Base-by-base conservation (phyloP, 176 grass and related monocot species). In the Hordeum vulgare region DNA sequence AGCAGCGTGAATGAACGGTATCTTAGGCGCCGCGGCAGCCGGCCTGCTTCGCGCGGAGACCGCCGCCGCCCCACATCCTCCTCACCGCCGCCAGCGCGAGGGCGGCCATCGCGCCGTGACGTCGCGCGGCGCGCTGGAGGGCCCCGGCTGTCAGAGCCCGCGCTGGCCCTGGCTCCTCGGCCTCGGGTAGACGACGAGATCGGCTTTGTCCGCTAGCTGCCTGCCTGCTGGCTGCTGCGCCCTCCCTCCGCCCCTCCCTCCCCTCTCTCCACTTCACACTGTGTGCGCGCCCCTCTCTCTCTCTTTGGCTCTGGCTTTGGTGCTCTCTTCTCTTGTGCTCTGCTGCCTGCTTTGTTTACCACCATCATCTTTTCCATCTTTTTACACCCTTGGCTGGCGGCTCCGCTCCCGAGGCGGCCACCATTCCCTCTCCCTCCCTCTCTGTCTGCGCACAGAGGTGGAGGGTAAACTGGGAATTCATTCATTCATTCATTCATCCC, bases 1-100 rank as follows among this genome's bases (percentile, higher is more conserved):
- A 56, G 53, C 7, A 54, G 49, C 17, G 53, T 3, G 18, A 56
- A 56, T 21, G 53, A 56, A 56, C 0, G 53, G 53, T 33, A 6
- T 66, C 95, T 97, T 97, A 94, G 87, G 90, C 94, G 75, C 95
- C 95, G 85, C 92, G 95, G 95, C 92, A 93, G 85, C 92, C 89
- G 24, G 95, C 95, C 87, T 97, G 90, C 88, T 93, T 93, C 75
- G 90, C 62, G 68, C 95, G 87, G 82, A 90, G 81, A 69, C 84
- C 80, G 36, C 91, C 90, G 61, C 81, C 86, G 84, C 86, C 74
- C 57, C 90, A 2, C 31, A 2, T 82, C 80, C 58, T 77, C 51
- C 69, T 84, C 47, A 76, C 87, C 78, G 86, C 84, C 77, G 81
- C 90, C 80, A 88, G 83, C 77, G 66, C 76, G 69, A 88, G 71